Evolutionary conservation across 2,329 filamentous ascomycete species (phyloP).

Genomic region (Fusarium nygamai): DNA sequence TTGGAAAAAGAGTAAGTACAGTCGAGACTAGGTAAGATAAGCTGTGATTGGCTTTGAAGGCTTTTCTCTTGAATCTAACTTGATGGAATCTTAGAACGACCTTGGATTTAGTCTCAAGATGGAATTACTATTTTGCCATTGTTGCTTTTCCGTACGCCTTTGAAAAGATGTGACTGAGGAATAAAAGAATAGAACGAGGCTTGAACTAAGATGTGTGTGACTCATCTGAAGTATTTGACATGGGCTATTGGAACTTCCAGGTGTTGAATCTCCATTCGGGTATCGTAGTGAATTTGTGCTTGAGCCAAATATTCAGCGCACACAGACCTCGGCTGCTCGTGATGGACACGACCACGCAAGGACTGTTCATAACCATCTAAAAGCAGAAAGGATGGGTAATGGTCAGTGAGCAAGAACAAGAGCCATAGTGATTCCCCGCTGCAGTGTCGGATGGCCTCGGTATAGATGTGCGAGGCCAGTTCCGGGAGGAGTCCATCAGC

Average conservation of each 20-base stretch:
- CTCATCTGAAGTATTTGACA: neutral
- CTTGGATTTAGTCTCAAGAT: neutral
- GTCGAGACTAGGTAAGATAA: neutral
- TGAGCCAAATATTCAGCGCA: neutral
- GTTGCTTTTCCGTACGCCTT: fast-evolving
- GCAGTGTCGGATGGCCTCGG: neutral
- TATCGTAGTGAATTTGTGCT: neutral
- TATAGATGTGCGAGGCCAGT: neutral
- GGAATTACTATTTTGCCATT: neutral
- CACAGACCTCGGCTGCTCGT: neutral
- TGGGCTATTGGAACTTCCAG: neutral
- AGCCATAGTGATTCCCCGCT: neutral
- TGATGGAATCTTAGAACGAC: neutral
- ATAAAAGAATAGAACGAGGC: neutral
- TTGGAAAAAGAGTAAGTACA: neutral
- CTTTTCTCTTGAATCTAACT: too few relatives aligned
- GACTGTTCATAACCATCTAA: neutral
- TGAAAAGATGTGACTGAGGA: neutral
- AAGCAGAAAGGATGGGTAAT: neutral
- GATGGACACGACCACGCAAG: neutral
- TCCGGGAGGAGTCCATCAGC: too few relatives aligned
- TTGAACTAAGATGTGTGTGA: fast-evolving
- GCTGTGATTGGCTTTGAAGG: fast-evolving
- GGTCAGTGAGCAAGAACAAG: neutral
- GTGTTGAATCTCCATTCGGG: neutral